phyloP scores from a whole-genome alignment of 2,329 filamentous ascomycete species.

The Thielaviopsis populi region DNA sequence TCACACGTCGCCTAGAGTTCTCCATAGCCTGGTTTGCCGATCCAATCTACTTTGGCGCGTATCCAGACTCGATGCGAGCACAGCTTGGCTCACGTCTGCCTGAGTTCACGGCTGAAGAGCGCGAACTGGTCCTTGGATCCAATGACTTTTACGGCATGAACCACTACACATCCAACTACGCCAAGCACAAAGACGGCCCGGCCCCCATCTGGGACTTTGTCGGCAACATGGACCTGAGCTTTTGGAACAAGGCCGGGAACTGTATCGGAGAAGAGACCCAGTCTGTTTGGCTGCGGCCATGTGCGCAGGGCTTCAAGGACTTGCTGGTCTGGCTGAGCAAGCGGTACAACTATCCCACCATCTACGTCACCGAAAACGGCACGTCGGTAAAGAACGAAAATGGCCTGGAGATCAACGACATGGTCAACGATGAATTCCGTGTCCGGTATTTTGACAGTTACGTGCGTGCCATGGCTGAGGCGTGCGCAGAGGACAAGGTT shows the following conservation, averaged over 20 bases:
- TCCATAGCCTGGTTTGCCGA: conserved; percentile 80
- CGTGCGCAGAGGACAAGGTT: conserved; percentile 56
- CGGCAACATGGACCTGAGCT: conserved; percentile 60
- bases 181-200: conserved; percentile 52
- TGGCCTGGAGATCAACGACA: conserved; percentile 51
- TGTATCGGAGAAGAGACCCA: conserved; percentile 71
- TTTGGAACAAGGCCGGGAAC: conserved; percentile 56
- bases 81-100: conserved; percentile 70
- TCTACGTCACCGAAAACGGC: conserved; percentile 82
- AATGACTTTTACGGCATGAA: conserved; percentile 96
- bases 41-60: conserved; percentile 71
- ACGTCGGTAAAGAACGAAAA: conserved; percentile 75
- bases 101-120: conserved; percentile 56
- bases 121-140: conserved; percentile 60
- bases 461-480: conserved; percentile 59
- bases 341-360: conserved; percentile 59
- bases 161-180: conserved; percentile 80
- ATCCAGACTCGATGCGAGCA: conserved; percentile 68
- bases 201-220: conserved; percentile 51
- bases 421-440: conserved; percentile 70
- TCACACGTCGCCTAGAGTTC: conserved; percentile 71
- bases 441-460: conserved; percentile 67
- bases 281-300: conserved; percentile 64
- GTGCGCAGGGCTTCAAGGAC: conserved; percentile 60
- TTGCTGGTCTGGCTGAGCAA: conserved; percentile 63